These are phyloP conservation scores for Arthrobotrys musiformis DNA, from an alignment of 2,329 filamentous ascomycete genomes.

Conservation along the genomic window DNA sequence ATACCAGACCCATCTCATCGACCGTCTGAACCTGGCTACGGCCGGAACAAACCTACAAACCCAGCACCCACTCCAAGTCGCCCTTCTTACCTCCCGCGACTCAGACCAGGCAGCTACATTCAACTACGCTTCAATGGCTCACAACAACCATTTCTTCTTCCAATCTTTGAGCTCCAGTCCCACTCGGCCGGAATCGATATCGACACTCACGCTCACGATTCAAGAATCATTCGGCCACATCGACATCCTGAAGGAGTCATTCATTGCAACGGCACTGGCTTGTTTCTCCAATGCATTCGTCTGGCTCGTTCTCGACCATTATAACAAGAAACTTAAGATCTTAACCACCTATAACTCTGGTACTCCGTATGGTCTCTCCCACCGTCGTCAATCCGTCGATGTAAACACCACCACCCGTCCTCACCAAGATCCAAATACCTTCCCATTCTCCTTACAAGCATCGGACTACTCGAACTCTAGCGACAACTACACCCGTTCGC, in stretches of 20 bases:
- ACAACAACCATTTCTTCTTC: slow-evolving; percentile 91
- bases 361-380: slow-evolving; percentile 87
- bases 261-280: slow-evolving; percentile 80
- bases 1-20: slow-evolving; percentile 79
- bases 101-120: slow-evolving; percentile 81
- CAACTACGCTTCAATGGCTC: slow-evolving; percentile 96
- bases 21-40: slow-evolving; percentile 79
- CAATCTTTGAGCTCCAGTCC: slow-evolving; percentile 63
- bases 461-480: slow-evolving; percentile 46
- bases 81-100: slow-evolving; percentile 80
- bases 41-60: slow-evolving; percentile 75
- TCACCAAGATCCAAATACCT: slow-evolving; percentile 61
- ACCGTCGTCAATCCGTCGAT: slow-evolving; percentile 74
- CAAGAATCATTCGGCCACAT: slow-evolving; percentile 80
- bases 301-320: slow-evolving; percentile 80
- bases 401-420: slow-evolving; percentile 71
- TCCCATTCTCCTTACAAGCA: slow-evolving; percentile 61
- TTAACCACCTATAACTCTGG: slow-evolving; percentile 92
- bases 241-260: slow-evolving; percentile 81
- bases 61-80: slow-evolving; percentile 73
- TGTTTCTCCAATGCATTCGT: slow-evolving; percentile 99
- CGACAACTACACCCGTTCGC: slow-evolving; percentile 59
- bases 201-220: slow-evolving; percentile 70
- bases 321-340: slow-evolving; percentile 70
- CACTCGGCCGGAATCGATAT: slow-evolving; percentile 68